Evolutionary conservation across 2,329 filamentous ascomycete species (phyloP), one percentile per base, ranked within the genome.

Genomic region (Alternaria triticina): DNA sequence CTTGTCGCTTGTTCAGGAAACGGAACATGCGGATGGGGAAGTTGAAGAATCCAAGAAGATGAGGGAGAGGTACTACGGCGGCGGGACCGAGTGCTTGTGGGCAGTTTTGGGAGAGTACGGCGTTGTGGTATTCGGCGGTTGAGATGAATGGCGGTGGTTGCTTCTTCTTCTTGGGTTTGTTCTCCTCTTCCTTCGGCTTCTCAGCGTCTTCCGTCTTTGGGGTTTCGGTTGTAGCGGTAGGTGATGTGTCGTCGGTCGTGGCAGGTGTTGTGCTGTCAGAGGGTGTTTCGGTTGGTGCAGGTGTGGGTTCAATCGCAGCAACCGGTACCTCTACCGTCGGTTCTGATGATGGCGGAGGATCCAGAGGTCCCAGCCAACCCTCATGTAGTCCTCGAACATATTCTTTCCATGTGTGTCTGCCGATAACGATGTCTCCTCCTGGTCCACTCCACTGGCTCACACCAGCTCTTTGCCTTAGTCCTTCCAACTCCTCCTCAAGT

Each of bases 341-440:
- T 22, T 65, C 62, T 57, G 61, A 33, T 8, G 56, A 66, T 56
- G 73, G 69, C 2, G 91, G 91, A 59, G 88, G 81, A 62, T 91
- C 88, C 46, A 97, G 83, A 8, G 96, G 94, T 0, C 96, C 95
- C 23, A 99, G 83, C 95, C 96, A 99, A 59, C 96, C 96, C 81
- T 99, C 96, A 78, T 99, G 96, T 69, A 98, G 77, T 49, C 96
- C 96, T 62, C 94, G 87, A 23, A 98, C 84, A 79, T 98, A 99
- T 81, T 99, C 96, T 82, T 97, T 99, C 96, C 96, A 99, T 10
- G 95, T 90, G 77, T 97, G 92, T 60, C 95, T 85, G 12, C 96
- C 96, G 72, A 99, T 88, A 17, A 98, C 89, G 55, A 99, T 86
- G 77, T 98, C 95, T 47, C 96, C 96, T 66, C 87, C 87, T 22